Conservation (phyloP, 768 basidiomycete species). For the Hemileccinum impolitum region DNA sequence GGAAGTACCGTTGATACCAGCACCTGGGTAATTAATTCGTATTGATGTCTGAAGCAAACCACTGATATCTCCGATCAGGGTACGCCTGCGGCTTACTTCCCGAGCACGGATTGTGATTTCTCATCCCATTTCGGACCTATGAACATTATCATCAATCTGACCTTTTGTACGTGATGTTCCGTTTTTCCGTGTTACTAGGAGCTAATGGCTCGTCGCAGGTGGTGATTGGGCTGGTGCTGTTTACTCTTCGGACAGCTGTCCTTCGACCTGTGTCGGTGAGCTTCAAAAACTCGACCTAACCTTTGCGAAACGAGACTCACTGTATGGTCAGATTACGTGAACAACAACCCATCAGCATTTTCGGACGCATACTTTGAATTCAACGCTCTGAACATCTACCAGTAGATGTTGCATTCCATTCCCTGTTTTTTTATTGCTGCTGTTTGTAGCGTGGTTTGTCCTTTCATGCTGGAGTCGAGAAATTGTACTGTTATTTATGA, state of each 20-base stretch:
- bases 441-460: no score
- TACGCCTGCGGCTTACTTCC: conserved; percentile 14
- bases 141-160: conserved; percentile 21
- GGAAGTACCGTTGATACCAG: conserved; percentile 17
- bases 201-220: conserved; percentile 9
- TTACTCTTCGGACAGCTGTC: conserved; percentile 21
- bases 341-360: conserved; percentile 25
- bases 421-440: no score
- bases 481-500: neutral
- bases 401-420: neutral
- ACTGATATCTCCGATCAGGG: conserved; percentile 6
- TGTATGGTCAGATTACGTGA: conserved; percentile 44
- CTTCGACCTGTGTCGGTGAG: conserved; percentile 28
- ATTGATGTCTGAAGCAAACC: no score
- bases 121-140: conserved; percentile 14
- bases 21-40: conserved; percentile 21
- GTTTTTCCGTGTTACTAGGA: neutral
- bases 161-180: conserved; percentile 16
- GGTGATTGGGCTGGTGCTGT: conserved; percentile 29
- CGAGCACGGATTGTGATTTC: conserved; percentile 14
- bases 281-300: neutral
- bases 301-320: conserved; percentile 25
- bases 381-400: conserved; percentile 22
- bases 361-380: conserved; percentile 23
- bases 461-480: neutral